These are phyloP conservation scores for Eucalyptus marginata DNA, from an alignment of 345 rosid genomes.

Conservation along the genomic window DNA sequence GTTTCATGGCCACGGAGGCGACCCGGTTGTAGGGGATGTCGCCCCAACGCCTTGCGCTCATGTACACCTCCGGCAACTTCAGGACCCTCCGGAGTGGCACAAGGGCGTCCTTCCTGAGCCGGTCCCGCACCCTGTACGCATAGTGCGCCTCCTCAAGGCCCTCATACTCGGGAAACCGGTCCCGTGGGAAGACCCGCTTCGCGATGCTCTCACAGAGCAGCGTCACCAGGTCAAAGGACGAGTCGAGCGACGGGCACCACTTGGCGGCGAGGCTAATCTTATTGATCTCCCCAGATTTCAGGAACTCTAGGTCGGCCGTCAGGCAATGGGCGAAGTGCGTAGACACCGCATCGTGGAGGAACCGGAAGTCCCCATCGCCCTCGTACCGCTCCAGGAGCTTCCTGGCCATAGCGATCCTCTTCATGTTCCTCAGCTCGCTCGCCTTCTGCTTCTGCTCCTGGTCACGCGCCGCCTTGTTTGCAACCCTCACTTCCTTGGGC, in stretches of 20 bases:
- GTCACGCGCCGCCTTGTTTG: conserved; percentile 17
- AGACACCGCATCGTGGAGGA: conserved; percentile 46
- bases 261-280: conserved; percentile 53
- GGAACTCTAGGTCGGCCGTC: conserved; percentile 11
- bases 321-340: conserved; percentile 31
- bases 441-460: conserved; percentile 25
- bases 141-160: conserved; percentile 58
- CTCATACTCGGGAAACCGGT: conserved; percentile 31
- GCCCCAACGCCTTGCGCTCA: conserved; percentile 34
- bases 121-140: conserved; percentile 47
- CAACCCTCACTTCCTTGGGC: not conserved
- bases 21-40: conserved; percentile 47
- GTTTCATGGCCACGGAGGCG: conserved; percentile 59
- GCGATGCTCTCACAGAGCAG: conserved; percentile 54
- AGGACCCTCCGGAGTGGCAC: conserved; percentile 47
- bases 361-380: conserved; percentile 32
- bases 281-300: conserved; percentile 6
- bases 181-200: conserved; percentile 27
- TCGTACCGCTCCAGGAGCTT: conserved; percentile 20
- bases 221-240: conserved; percentile 34
- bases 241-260: conserved; percentile 64
- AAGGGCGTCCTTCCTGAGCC: conserved; percentile 43
- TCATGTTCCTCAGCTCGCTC: conserved; percentile 18
- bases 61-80: conserved; percentile 52
- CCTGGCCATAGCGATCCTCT: conserved; percentile 24